phyloP scores from a whole-genome alignment of 441 rosid genomes.

The Gossypium gossypioides region DNA sequence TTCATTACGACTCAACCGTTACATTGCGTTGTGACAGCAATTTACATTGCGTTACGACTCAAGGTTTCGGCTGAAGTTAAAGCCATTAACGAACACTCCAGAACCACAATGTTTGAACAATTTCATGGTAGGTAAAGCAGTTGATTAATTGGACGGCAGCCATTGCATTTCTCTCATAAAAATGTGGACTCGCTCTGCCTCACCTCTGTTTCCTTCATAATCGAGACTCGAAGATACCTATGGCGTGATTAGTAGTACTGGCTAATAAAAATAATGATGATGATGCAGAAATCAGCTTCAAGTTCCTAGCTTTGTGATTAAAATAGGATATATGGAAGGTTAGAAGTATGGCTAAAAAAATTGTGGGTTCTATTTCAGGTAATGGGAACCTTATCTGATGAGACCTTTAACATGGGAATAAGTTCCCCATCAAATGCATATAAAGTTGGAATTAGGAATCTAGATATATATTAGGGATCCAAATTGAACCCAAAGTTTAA shows the following conservation, averaged over 20 bases:
- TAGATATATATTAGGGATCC: neutral
- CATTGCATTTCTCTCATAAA: neutral
- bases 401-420: neutral
- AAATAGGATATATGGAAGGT: neutral
- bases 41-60: too few species aligned
- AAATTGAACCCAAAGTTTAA: neutral
- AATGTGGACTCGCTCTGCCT: neutral
- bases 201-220: neutral
- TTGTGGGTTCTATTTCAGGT: neutral
- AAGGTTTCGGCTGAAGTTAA: slow-evolving; percentile 31
- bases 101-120: slow-evolving; percentile 51
- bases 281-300: neutral
- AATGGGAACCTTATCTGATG: neutral
- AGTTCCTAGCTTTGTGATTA: neutral
- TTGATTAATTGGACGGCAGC: neutral
- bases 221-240: neutral
- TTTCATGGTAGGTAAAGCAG: slow-evolving; percentile 41
- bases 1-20: too few species aligned
- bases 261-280: neutral
- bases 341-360: neutral
- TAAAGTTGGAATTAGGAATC: neutral
- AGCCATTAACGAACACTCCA: slow-evolving; percentile 41
- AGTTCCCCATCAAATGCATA: neutral
- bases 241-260: neutral
- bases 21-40: too few species aligned